Conservation (phyloP, 192 early-diverging fungal species). For the Oehlia diaphana region DNA sequence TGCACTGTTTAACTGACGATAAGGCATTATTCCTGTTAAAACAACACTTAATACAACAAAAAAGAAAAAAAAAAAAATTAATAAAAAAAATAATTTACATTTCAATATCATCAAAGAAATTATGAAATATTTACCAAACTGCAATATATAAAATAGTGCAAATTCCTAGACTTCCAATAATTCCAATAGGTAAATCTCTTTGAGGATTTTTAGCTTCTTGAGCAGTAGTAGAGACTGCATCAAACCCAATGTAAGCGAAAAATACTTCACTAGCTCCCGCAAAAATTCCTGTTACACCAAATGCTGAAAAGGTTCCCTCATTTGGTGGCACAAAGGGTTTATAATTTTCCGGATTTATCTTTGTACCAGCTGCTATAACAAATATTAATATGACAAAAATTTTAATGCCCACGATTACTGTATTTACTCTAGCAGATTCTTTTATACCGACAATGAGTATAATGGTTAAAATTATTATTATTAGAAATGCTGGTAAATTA, state of each 20-base stretch:
- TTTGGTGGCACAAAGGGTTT: slow-evolving; percentile 73
- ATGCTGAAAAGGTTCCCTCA: slow-evolving; percentile 54
- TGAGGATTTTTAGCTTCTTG: slow-evolving; percentile 81
- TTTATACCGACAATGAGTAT: slow-evolving; percentile 71
- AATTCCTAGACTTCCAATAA: slow-evolving; percentile 64
- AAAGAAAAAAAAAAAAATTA: neutral
- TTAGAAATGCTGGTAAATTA: slow-evolving; percentile 75
- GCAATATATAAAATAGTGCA: neutral
- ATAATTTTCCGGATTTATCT: slow-evolving; percentile 71
- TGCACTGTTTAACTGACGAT: slow-evolving; percentile 44
- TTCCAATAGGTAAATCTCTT: slow-evolving; percentile 84
- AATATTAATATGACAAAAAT: slow-evolving; percentile 75
- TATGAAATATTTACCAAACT: slow-evolving; percentile 24
- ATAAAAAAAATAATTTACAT: neutral
- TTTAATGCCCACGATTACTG: slow-evolving; percentile 71
- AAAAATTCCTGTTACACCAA: slow-evolving; percentile 70
- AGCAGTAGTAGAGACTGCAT: slow-evolving; percentile 82
- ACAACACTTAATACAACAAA: slow-evolving; percentile 47
- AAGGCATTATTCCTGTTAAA: slow-evolving; percentile 72
- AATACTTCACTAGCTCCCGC: slow-evolving; percentile 76
- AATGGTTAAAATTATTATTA: slow-evolving; percentile 62
- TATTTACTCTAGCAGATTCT: slow-evolving; percentile 76
- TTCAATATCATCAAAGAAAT: neutral
- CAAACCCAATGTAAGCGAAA: slow-evolving; percentile 87
- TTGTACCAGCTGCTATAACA: slow-evolving; percentile 73